These are phyloP conservation scores for Kodamaea jinghongensis DNA, from an alignment of 805 yeast genomes.

Conservation along the genomic window DNA sequence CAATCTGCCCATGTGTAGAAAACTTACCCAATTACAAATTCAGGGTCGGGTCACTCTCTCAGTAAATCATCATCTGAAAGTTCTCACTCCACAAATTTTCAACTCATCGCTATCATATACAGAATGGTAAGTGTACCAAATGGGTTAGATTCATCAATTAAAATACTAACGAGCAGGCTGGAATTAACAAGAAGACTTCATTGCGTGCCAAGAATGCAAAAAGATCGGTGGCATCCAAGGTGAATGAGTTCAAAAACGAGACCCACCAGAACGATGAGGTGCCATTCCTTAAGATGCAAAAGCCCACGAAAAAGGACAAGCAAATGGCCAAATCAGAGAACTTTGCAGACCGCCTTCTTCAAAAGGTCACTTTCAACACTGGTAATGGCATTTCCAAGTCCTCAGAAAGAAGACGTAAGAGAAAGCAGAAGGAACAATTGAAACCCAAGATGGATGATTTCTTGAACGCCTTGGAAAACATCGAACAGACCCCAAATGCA, in stretches of 20 bases:
- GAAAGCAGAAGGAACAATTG: slow-evolving; percentile 57
- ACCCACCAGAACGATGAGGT: slow-evolving; percentile 28
- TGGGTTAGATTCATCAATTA: neutral
- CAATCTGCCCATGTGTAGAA: no score
- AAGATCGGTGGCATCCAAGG: slow-evolving; percentile 23
- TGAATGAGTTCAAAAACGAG: slow-evolving; percentile 25
- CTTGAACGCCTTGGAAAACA: slow-evolving; percentile 47
- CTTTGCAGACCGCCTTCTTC: slow-evolving; percentile 29
- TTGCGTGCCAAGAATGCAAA: slow-evolving; percentile 32
- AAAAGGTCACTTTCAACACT: slow-evolving; percentile 30
- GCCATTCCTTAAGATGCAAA: slow-evolving; percentile 53
- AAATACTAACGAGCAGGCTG: slow-evolving; percentile 20
- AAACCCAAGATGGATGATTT: slow-evolving; percentile 68
- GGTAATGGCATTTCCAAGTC: slow-evolving; percentile 61
- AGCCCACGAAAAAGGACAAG: slow-evolving; percentile 54
- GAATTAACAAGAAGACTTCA: slow-evolving; percentile 34
- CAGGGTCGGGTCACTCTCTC: no score
- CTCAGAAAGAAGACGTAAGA: slow-evolving; percentile 60
- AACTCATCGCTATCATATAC: slow-evolving; percentile 5
- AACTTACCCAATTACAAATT: no score
- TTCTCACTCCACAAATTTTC: slow-evolving; percentile 1
- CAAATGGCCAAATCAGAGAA: slow-evolving; percentile 38
- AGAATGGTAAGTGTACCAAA: slow-evolving; percentile 8
- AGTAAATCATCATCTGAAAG: neutral
- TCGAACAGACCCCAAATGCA: slow-evolving; percentile 18